Evolutionary conservation across 164 flowering plant genomes (phyloP).

Genomic region (Umbilicus rupestris): DNA sequence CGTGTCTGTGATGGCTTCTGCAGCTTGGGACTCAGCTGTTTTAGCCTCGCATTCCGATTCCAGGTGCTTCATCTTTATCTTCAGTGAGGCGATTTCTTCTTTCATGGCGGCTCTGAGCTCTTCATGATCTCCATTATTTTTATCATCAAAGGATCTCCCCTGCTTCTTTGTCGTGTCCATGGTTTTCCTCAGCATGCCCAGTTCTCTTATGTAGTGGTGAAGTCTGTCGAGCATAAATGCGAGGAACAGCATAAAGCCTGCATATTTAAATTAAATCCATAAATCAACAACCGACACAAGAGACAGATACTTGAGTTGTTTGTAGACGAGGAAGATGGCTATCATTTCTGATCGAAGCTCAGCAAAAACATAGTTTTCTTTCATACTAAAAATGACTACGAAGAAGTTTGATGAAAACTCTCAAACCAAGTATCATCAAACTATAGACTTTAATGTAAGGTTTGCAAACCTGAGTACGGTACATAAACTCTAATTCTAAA

Average conservation of each 20-base stretch:
- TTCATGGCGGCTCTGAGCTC: conserved; percentile 22
- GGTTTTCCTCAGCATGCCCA: conserved; percentile 34
- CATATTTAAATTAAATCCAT: conserved; percentile 3
- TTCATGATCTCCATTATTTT: conserved; percentile 19
- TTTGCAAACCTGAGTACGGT: too few species aligned
- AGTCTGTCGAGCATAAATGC: conserved; percentile 46
- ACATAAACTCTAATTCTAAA: too few species aligned
- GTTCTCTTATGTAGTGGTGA: conserved; percentile 54
- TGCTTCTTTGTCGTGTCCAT: conserved; percentile 43
- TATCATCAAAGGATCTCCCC: conserved; percentile 24
- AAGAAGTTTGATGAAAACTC: too few species aligned
- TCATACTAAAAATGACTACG: too few species aligned
- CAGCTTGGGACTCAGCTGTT: neutral
- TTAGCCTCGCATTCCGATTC: conserved; percentile 28
- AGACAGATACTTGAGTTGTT: too few species aligned
- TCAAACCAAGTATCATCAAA: too few species aligned
- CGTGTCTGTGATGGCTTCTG: neutral
- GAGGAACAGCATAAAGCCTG: conserved; percentile 49
- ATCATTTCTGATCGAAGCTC: too few species aligned
- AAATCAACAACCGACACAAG: too few species aligned
- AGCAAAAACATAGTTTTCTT: too few species aligned
- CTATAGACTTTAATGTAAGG: too few species aligned
- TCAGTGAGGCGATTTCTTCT: conserved; percentile 22
- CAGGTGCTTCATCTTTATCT: conserved; percentile 17
- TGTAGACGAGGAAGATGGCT: too few species aligned